These are phyloP conservation scores for Trypanosoma brucei DNA, from an alignment of 208 protist genomes.

Conservation along the genomic window DNA sequence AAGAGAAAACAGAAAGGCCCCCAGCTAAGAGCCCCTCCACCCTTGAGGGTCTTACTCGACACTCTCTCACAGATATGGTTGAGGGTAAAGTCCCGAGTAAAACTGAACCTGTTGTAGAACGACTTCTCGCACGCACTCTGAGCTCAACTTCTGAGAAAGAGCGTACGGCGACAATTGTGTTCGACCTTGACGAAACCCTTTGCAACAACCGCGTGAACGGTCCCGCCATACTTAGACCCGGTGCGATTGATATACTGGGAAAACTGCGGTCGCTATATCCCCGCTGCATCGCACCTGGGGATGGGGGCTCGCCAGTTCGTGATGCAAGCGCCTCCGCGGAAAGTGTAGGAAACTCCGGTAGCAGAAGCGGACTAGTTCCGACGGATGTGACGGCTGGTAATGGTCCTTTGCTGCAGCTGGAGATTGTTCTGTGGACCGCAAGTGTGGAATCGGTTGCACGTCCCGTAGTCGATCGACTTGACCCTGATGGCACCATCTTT, in stretches of 20 bases:
- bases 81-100: no score
- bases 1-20: background rate
- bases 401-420: conserved; percentile 39
- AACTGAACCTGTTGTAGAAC: no score
- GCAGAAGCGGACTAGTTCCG: background rate
- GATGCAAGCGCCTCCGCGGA: conserved; percentile 11
- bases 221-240: conserved; percentile 62
- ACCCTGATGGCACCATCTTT: conserved; percentile 67
- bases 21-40: no score
- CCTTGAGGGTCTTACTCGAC: no score
- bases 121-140: conserved; percentile 21
- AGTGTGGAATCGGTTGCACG: conserved; percentile 70
- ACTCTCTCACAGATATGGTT: no score
- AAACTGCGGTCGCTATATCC: conserved; percentile 43
- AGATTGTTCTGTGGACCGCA: conserved; percentile 89
- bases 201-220: conserved; percentile 76
- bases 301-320: conserved; percentile 10
- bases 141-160: conserved; percentile 33
- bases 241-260: conserved; percentile 52
- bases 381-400: background rate
- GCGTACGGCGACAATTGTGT: conserved; percentile 79
- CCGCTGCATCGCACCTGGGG: conserved; percentile 30
- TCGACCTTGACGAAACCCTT: conserved; percentile 90
- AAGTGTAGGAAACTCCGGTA: background rate
- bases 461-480: conserved; percentile 64